Evolutionary conservation across 164 flowering plant species (phyloP).

Genomic region (Piper longum): DNA sequence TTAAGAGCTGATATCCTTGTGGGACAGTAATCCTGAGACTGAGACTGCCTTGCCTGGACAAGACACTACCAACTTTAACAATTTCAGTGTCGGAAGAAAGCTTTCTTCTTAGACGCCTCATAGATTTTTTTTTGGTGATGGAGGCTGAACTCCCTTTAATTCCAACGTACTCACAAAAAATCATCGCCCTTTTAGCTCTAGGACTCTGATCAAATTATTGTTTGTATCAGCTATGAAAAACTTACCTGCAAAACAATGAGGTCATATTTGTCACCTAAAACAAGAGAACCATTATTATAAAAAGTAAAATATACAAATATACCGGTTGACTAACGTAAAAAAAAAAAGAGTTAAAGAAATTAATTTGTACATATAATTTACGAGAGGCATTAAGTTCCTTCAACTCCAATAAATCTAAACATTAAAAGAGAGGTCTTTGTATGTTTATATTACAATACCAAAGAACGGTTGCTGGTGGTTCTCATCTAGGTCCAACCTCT

Average conservation of each 20-base stretch:
- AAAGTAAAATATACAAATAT: background rate
- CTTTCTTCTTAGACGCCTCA: conserved; percentile 70
- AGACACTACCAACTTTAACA: conserved; percentile 36
- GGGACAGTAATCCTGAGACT: conserved; percentile 54
- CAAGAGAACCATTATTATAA: background rate
- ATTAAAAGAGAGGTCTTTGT: no score
- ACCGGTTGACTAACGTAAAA: no score
- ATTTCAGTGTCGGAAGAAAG: conserved; percentile 40
- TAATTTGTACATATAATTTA: no score
- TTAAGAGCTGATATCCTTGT: conserved; percentile 83
- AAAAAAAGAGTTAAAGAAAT: no score
- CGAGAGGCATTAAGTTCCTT: background rate
- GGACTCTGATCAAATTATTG: conserved; percentile 62
- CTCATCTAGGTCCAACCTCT: no score
- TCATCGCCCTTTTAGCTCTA: conserved; percentile 50
- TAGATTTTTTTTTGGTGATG: conserved; percentile 44
- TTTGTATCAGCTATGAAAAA: conserved; percentile 81
- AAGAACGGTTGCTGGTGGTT: no score
- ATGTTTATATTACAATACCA: no score
- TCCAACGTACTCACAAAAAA: conserved; percentile 48
- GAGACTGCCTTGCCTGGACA: conserved; percentile 57
- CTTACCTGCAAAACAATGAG: conserved; percentile 38
- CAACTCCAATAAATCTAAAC: background rate
- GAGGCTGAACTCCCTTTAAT: conserved; percentile 83
- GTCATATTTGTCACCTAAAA: background rate